Base-by-base conservation (phyloP, 2,329 filamentous ascomycete genomes). In the Sarocladium oryzae region DNA sequence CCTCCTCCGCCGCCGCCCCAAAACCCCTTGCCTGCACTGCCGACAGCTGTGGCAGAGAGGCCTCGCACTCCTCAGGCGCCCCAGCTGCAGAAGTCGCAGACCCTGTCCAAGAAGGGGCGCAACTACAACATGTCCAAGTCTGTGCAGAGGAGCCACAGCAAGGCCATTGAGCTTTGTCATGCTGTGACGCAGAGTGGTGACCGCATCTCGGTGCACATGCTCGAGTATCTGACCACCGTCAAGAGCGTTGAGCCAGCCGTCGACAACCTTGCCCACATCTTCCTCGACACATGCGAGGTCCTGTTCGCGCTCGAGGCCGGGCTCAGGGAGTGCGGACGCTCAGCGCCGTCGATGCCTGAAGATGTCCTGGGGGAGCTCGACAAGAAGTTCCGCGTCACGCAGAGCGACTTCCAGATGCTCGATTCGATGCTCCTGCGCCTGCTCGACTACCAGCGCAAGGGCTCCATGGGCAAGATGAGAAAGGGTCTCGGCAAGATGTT, bases 301-400 rank as follows among this genome's bases (percentile, higher is more conserved):
- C 70, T 88, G 37, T 85, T 82, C 72, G 78, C 80, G n/a, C 82
- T 87, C 55, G 82, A 86, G 64, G 77, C 80, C 20, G 84, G 84
- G 4, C 72, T 88, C 50, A 65, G 68, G n/a, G 77, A 82, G 57
- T 75, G 72, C 40, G 65, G 71, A 26, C 71, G 73, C 36, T 73
- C 71, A 18, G 67, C 70, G 15, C 77, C 79, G 56, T 68, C 72
- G 15, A 73, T 86, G 16, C 81, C 84, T 0, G 58, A 66, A 4
- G 82, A 86, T 51, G 78, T 86, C 64, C 71, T 79, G 26, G 67
- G 73, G n/a, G 83, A 86, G 63, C 71, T 88, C 43, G 79, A 81
- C 58, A 77, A 77, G 63, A 84, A 83, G 57, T 82, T 87, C 60
- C 74, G 77, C 32, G 73, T 78, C 21, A 78, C 81, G 10, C 74